A percentile compares a stretch with the other conserved stretches of the same genome.
Conservation (phyloP, 176 grass and related monocot species). For the Carex scoparia region DNA sequence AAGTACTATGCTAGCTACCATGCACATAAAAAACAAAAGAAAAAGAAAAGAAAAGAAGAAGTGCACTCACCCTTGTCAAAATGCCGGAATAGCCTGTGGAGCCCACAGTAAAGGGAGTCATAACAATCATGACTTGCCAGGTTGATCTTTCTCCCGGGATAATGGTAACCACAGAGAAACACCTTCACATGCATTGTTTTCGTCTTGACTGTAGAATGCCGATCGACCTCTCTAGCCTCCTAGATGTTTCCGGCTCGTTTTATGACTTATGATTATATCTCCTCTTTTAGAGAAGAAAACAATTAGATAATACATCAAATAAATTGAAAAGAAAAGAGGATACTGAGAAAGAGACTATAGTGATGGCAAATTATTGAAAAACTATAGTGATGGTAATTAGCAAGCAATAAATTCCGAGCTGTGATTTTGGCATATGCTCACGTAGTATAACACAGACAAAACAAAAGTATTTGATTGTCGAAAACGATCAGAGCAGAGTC, state of each 20-base stretch:
- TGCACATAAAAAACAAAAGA: neutral
- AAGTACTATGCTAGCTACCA: neutral
- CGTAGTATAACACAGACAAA: neutral
- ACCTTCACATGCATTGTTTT: conserved; percentile 22
- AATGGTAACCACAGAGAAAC: conserved; percentile 6
- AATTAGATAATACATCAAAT: neutral
- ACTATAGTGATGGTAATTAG: neutral
- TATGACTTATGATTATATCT: neutral
- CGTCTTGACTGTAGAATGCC: neutral
- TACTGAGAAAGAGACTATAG: neutral
- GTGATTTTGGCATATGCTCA: neutral
- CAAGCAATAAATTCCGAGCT: neutral
- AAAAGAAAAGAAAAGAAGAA: neutral
- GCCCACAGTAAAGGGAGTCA: conserved; percentile 13
- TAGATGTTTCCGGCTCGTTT: neutral
- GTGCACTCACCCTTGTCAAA: conserved; percentile 16
- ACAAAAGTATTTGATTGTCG: no score
- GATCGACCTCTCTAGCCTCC: neutral
- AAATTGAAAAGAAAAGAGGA: neutral
- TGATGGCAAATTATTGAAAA: no score
- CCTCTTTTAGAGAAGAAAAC: neutral
- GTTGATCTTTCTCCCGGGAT: conserved; percentile 14
- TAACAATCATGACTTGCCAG: conserved; percentile 14
- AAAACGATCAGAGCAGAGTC: neutral
- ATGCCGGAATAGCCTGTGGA: conserved; percentile 26